Evolutionary conservation across 768 basidiomycete species (phyloP).

Genomic region (Tulasnella sp.): DNA sequence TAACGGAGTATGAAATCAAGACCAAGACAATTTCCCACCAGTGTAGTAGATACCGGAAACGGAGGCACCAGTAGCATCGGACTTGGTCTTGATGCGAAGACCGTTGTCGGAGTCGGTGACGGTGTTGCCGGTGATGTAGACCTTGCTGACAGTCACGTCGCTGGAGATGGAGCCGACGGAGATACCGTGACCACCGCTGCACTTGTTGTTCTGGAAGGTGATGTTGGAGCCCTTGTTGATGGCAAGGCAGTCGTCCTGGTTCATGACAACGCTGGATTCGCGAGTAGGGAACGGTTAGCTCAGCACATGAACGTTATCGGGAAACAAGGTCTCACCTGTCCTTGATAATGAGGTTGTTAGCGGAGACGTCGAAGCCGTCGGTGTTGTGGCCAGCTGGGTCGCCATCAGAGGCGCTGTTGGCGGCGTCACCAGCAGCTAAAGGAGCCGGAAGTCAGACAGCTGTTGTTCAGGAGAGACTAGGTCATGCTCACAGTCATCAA

Average conservation of each 20-base stretch:
- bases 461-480: background rate
- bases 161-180: conserved; percentile 50
- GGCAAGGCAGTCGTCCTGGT: conserved; percentile 52
- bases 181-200: conserved; percentile 52
- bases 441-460: background rate
- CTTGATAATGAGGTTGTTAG: conserved; percentile 14
- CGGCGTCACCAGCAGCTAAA: conserved; percentile 40
- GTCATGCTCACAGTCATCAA: conserved; percentile 43
- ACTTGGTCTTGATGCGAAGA: conserved; percentile 41
- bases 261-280: conserved; percentile 13
- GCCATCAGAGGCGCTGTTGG: conserved; percentile 42
- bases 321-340: background rate
- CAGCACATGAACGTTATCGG: background rate
- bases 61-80: conserved; percentile 15
- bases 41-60: conserved; percentile 20
- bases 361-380: conserved; percentile 22
- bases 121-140: conserved; percentile 41
- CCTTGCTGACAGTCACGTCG: conserved; percentile 33
- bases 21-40: background rate
- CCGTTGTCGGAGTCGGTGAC: conserved; percentile 35
- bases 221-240: conserved; percentile 29
- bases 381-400: conserved; percentile 29
- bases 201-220: conserved; percentile 38
- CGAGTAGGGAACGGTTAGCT: background rate
- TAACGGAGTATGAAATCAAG: background rate